These are phyloP conservation scores for Lasiodiplodia citricola DNA, from an alignment of 2,329 filamentous ascomycete genomes.

Conservation along the genomic window DNA sequence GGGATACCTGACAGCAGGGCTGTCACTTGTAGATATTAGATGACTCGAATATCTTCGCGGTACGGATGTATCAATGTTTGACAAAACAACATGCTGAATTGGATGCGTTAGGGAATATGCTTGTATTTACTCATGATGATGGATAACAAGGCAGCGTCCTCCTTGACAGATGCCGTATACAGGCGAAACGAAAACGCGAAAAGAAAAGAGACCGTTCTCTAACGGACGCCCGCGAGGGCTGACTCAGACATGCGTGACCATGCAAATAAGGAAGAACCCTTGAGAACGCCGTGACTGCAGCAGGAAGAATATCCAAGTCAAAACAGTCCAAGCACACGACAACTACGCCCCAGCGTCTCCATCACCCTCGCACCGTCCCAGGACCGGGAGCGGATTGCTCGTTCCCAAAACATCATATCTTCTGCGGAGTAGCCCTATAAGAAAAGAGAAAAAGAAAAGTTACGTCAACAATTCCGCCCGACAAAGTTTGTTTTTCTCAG, in stretches of 20 bases:
- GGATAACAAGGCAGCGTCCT: background rate
- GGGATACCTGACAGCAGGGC: conserved; percentile 21
- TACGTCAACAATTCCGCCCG: conserved; percentile 15
- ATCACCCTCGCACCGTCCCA: background rate
- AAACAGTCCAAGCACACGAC: too few relatives aligned
- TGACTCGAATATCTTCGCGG: background rate
- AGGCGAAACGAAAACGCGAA: background rate
- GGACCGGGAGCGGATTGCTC: too few relatives aligned
- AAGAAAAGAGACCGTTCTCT: background rate
- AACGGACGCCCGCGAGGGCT: background rate
- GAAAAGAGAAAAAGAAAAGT: background rate
- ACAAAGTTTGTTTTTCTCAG: background rate
- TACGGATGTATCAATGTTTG: background rate
- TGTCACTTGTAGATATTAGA: conserved; percentile 18
- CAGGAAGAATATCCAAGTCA: too few relatives aligned
- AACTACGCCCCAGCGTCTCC: too few relatives aligned
- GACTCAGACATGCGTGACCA: background rate
- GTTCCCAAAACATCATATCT: background rate
- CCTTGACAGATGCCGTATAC: background rate
- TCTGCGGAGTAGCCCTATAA: conserved; percentile 8
- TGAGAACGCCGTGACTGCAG: background rate
- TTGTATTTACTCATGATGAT: background rate
- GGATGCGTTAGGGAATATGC: background rate
- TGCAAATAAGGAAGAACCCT: background rate
- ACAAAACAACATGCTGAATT: background rate